Evolutionary conservation across 805 yeast genomes (phyloP), one percentile per base, ranked within the genome.

Genomic region (Grigorovia transvaalensis): DNA sequence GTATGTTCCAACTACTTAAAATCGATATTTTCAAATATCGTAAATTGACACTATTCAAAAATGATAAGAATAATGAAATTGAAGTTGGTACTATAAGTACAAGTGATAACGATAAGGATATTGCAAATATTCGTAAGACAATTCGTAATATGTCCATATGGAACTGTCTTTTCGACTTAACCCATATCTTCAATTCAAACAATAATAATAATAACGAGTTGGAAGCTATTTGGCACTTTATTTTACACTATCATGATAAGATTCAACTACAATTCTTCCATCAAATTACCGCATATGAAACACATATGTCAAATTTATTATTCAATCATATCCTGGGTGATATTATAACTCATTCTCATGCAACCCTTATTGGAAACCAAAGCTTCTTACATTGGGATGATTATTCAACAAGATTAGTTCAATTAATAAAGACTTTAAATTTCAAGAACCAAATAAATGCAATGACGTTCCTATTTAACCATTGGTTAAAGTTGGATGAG

Each of bases 281-380:
- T 1, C 58, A 49, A 12, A 57, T 60, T 17, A 55, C 68, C 18
- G 66, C 69, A 13, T 59, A 65, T 47, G 67, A 67, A 52, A 53
- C 51, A 11, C 47, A 50, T 35, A 46, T 58, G 23, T 63, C 66
- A 2, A 63, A 62, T 46, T 53, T 65, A 23, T 50, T 65, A 17
- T 66, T 59, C 48, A 64, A 67, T 50, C 61, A 63, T 48, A 29
- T 63, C 6, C 46, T 67, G 11, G 60, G 58, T 38, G 56, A 54
- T 44, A 54, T 63, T 15, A 38, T 59, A 4, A 57, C 60, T 19
- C 59, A 58, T 44, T 62, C 59, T 46, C 51, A 56, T 13, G 48
- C 57, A 1, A n/a, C 12, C 17, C 41, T 50, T n/a, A 35, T 45
- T 5, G 35, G 15, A 9, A 33, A 8, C 15, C 11, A 33, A 5